phyloP scores from a whole-genome alignment of 345 rosid genomes.

The Geranium brycei region DNA sequence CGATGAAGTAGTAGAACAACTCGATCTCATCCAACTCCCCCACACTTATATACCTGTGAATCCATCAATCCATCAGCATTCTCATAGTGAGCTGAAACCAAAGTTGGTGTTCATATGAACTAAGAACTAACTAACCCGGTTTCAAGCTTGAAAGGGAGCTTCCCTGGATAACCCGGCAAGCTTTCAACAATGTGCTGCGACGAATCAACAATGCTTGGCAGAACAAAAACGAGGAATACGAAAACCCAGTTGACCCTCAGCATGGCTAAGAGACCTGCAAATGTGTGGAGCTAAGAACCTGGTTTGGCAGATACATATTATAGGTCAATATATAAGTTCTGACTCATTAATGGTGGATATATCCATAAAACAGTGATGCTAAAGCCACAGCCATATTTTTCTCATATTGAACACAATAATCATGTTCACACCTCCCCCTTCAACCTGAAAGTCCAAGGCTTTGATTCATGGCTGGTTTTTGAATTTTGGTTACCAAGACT shows the following conservation, averaged over 20 bases:
- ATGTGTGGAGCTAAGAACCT: too few relatives aligned
- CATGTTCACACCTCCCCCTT: too few relatives aligned
- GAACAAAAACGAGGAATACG: neutral
- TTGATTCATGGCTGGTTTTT: too few relatives aligned
- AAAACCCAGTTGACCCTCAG: neutral
- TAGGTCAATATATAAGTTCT: too few relatives aligned
- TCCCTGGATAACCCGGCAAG: constrained; percentile 24
- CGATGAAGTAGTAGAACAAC: constrained; percentile 15
- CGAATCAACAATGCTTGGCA: constrained; percentile 2
- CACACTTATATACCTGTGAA: constrained; percentile 14
- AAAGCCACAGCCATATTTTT: too few relatives aligned
- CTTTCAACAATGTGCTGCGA: constrained; percentile 12
- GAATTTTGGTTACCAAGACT: too few relatives aligned
- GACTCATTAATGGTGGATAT: too few relatives aligned
- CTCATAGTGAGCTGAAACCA: neutral
- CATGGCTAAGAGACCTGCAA: too few relatives aligned
- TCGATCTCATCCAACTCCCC: constrained; percentile 12
- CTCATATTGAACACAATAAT: too few relatives aligned
- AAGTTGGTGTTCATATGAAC: neutral
- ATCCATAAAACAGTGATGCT: too few relatives aligned
- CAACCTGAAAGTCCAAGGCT: too few relatives aligned
- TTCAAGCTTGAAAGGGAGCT: constrained; percentile 30
- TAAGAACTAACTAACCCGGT: constrained; percentile 18
- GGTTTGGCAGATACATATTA: too few relatives aligned
- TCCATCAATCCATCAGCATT: neutral